A percentile compares a stretch with the other conserved stretches of the same genome.
phyloP scores from a whole-genome alignment of 169 alveolate species.

The Cryptosporidium sp. region DNA sequence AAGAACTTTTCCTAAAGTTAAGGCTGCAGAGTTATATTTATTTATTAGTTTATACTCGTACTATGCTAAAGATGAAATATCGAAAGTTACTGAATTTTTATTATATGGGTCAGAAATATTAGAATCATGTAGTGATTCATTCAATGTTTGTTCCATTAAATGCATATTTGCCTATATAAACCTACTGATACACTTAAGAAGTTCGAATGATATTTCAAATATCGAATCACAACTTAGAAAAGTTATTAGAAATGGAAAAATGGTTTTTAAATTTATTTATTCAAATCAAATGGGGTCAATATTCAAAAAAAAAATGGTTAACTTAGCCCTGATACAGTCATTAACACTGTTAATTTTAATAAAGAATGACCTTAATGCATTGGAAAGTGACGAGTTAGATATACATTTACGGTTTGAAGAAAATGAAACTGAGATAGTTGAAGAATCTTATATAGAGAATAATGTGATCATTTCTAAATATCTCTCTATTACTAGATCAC shows the following conservation, averaged over 20 bases:
- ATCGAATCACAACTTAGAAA: neutral
- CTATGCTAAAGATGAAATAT: slow-evolving; percentile 11
- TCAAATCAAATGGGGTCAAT: neutral
- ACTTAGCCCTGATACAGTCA: slow-evolving; percentile 16
- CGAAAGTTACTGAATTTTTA: slow-evolving; percentile 8
- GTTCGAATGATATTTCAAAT: slow-evolving; percentile 7
- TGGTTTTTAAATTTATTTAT: slow-evolving; percentile 3
- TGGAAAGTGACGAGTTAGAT: slow-evolving; percentile 12
- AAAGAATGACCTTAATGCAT: neutral
- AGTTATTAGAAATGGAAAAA: slow-evolving; percentile 10
- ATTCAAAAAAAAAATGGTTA: slow-evolving; percentile 2
- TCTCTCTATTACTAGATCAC: neutral
- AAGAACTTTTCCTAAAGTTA: neutral
- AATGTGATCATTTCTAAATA: slow-evolving; percentile 17
- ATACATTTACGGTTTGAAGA: slow-evolving; percentile 6
- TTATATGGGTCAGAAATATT: neutral
- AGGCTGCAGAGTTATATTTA: slow-evolving; percentile 32
- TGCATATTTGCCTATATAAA: slow-evolving; percentile 42
- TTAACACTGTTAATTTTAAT: slow-evolving; percentile 33
- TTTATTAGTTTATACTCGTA: slow-evolving; percentile 30
- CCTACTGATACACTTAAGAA: neutral
- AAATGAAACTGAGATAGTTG: neutral
- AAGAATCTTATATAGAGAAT: neutral
- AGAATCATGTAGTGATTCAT: slow-evolving; percentile 10
- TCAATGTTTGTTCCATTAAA: slow-evolving; percentile 38